Conservation (phyloP, 139 green algal species). For the Microglena sp. region DNA sequence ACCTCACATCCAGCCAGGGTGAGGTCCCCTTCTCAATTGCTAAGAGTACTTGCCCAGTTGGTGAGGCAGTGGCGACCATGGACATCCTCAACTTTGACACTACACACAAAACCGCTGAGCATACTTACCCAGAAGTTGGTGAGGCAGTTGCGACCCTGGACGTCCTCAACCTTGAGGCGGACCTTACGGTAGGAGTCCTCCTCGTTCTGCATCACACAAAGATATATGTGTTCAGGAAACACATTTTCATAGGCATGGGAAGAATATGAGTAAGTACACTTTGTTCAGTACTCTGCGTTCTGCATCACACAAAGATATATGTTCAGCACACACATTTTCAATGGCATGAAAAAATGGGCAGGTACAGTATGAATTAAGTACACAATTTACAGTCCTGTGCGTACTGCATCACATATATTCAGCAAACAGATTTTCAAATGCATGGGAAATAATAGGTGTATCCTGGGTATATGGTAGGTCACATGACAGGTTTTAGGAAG, state of each 20-base stretch:
- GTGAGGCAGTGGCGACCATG: slow-evolving; percentile 93
- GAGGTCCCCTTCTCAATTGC: too few species aligned
- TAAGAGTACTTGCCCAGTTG: too few species aligned
- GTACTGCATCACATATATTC: too few species aligned
- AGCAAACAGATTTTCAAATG: too few species aligned
- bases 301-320: too few species aligned
- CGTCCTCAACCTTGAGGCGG: slow-evolving; percentile 88
- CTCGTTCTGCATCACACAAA: slow-evolving; percentile 88
- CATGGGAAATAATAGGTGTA: too few species aligned
- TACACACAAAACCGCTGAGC: too few species aligned
- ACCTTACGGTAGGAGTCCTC: slow-evolving; percentile 97
- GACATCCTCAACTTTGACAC: slow-evolving; percentile 97
- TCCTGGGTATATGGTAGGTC: too few species aligned
- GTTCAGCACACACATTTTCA: not conserved
- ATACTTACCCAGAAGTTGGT: slow-evolving; percentile 85
- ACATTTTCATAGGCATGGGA: not conserved
- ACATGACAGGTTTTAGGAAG: too few species aligned
- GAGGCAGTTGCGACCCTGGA: slow-evolving; percentile 91
- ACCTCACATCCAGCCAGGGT: too few species aligned
- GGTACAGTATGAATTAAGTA: not conserved
- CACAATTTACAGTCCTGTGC: too few species aligned
- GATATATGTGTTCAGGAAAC: slow-evolving; percentile 5
- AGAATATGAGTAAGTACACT: not conserved
- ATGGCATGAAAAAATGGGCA: not conserved
- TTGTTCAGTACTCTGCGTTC: too few species aligned